phyloP scores from a whole-genome alignment of 495 filamentous ascomycete genomes.

The Neurospora discreta region DNA sequence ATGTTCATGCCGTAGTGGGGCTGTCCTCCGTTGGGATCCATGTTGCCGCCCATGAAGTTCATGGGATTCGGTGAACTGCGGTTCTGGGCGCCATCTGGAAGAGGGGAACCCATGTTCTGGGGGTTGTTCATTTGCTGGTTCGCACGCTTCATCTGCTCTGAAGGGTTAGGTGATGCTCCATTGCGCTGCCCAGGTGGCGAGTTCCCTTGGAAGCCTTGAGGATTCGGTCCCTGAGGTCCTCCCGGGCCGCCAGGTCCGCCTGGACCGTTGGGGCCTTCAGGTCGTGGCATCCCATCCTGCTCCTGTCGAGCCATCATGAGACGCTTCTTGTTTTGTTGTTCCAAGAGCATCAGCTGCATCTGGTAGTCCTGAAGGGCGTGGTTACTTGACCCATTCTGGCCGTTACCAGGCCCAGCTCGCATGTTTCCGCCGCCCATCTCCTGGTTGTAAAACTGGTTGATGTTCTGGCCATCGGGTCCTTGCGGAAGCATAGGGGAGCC shows the following conservation, averaged over 20 bases:
- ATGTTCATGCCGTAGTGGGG: constrained; percentile 27
- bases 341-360: constrained; percentile 97
- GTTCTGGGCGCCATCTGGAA: constrained; percentile 61
- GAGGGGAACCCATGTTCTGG: constrained; percentile 64
- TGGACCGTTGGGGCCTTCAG: constrained; percentile 43
- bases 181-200: constrained; percentile 74
- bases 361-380: constrained; percentile 97
- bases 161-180: constrained; percentile 80
- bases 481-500: constrained; percentile 69
- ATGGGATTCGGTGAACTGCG: constrained; percentile 77
- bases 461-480: constrained; percentile 53
- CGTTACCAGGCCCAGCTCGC: constrained; percentile 43
- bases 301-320: constrained; percentile 96
- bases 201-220: constrained; percentile 50
- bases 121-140: constrained; percentile 78
- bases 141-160: constrained; percentile 78
- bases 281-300: constrained; percentile 53
- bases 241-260: constrained; percentile 43
- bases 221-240: constrained; percentile 39
- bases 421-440: constrained; percentile 45
- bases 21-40: constrained; percentile 38
- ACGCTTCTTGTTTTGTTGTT: constrained; percentile 97
- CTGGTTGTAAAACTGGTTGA: constrained; percentile 58
- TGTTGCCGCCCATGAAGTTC: constrained; percentile 57
- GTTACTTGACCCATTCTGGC: constrained; percentile 56